Percentiles rank a stretch among this genome's conserved stretches.
Conservation (phyloP, 169 alveolate species). For the Perkinsus olseni region DNA sequence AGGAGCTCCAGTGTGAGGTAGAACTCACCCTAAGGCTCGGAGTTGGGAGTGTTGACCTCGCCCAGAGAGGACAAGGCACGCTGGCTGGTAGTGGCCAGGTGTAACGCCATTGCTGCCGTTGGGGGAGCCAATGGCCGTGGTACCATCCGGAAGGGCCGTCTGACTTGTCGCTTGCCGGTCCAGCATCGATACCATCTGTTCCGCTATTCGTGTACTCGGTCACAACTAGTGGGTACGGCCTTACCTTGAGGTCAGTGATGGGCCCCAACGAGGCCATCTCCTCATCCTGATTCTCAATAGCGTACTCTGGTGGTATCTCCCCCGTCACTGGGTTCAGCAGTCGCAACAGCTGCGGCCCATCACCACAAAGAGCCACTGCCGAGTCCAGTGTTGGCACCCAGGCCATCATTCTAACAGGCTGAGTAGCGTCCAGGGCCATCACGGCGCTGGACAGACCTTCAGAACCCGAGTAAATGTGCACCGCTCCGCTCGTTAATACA, state of each 20-base stretch:
- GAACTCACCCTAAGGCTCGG: neutral
- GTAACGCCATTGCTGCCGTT: neutral
- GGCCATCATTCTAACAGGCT: neutral
- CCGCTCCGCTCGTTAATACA: neutral
- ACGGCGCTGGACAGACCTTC: neutral
- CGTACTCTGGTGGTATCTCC: neutral
- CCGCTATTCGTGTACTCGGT: neutral
- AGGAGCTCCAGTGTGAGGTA: neutral
- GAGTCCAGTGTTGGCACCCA: neutral
- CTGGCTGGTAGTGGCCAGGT: neutral
- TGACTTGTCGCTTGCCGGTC: neutral
- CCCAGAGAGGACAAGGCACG: neutral
- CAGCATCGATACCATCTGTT: neutral
- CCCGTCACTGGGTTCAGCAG: neutral
- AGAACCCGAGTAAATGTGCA: neutral
- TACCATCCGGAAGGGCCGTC: neutral
- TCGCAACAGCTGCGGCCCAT: neutral
- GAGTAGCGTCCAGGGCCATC: neutral
- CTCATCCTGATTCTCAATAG: neutral
- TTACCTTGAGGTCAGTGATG: neutral
- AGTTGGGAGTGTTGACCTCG: neutral
- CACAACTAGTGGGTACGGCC: neutral
- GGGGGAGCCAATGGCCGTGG: neutral
- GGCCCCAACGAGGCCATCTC: conserved; percentile 2
- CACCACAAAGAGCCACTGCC: neutral